Evolutionary conservation across 768 basidiomycete species (phyloP).

Genomic region (Mycena olivaceomarginata): DNA sequence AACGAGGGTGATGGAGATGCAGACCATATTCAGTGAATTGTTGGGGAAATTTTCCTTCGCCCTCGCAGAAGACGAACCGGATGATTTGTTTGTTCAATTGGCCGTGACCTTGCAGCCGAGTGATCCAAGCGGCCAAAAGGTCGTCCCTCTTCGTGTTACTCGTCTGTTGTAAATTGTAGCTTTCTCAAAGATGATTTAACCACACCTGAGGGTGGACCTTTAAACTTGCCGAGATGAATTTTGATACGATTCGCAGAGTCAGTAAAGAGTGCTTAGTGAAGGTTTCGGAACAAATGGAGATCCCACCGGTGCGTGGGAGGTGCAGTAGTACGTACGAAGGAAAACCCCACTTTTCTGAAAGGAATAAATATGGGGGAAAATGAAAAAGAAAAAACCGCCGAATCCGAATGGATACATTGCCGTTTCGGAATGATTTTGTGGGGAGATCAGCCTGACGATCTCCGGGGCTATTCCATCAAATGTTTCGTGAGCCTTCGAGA

Average conservation of each 20-base stretch:
- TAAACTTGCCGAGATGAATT: neutral
- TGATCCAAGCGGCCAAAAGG: neutral
- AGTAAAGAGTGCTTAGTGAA: neutral
- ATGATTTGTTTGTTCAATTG: neutral
- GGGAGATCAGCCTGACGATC: no score
- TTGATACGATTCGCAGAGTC: neutral
- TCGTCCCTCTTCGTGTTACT: constrained; percentile 3
- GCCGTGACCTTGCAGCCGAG: constrained; percentile 2
- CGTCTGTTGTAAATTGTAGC: neutral
- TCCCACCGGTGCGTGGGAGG: neutral
- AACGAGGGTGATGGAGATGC: constrained; percentile 7
- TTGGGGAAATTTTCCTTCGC: constrained; percentile 5
- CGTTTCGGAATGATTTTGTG: no score
- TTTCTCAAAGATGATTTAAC: neutral
- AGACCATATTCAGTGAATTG: neutral
- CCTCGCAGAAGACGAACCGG: neutral
- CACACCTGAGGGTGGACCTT: neutral
- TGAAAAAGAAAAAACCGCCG: no score
- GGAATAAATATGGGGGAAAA: no score
- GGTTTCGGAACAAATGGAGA: neutral
- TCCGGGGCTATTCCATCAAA: no score
- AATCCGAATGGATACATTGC: no score
- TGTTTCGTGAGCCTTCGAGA: no score
- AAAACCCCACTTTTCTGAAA: no score
- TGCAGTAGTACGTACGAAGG: no score